These are phyloP conservation scores for Ogataea neopini DNA, from an alignment of 805 yeast species.

Conservation along the genomic window DNA sequence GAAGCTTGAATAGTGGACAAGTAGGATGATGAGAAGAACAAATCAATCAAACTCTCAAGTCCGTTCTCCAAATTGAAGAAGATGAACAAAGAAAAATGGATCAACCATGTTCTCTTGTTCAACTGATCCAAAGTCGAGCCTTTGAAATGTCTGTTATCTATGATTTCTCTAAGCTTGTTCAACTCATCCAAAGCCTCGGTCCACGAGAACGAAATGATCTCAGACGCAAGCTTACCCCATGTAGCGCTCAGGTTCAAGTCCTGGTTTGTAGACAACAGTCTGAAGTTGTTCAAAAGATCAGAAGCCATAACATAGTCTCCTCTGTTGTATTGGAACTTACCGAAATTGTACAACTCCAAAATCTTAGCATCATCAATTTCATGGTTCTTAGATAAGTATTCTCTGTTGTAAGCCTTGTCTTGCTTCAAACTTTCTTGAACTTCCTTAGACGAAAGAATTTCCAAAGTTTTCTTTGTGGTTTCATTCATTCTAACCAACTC, in stretches of 20 bases:
- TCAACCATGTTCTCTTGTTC: slow-evolving; percentile 65
- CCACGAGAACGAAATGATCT: slow-evolving; percentile 55
- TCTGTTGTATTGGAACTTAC: slow-evolving; percentile 61
- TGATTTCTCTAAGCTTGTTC: slow-evolving; percentile 53
- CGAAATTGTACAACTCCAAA: slow-evolving; percentile 54
- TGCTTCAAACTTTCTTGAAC: slow-evolving; percentile 54
- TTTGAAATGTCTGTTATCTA: slow-evolving; percentile 53
- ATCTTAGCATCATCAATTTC: slow-evolving; percentile 50
- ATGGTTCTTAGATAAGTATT: slow-evolving; percentile 44
- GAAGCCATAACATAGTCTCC: slow-evolving; percentile 63
- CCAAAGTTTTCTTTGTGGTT: slow-evolving; percentile 47
- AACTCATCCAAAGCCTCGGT: slow-evolving; percentile 55
- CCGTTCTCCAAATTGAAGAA: slow-evolving; percentile 56
- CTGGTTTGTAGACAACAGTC: slow-evolving; percentile 53
- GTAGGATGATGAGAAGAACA: slow-evolving; percentile 59
- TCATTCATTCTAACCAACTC: slow-evolving; percentile 40
- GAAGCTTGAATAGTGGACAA: slow-evolving; percentile 68
- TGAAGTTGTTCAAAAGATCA: slow-evolving; percentile 57
- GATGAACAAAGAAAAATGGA: slow-evolving; percentile 70
- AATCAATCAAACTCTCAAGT: slow-evolving; percentile 53
- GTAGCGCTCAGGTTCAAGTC: slow-evolving; percentile 55
- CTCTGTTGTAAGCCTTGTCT: slow-evolving; percentile 55
- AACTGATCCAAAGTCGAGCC: slow-evolving; percentile 58
- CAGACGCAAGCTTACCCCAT: slow-evolving; percentile 70
- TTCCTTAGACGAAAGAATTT: slow-evolving; percentile 47